Conservation (phyloP, 306 rosid species). For the Myrica gale region DNA sequence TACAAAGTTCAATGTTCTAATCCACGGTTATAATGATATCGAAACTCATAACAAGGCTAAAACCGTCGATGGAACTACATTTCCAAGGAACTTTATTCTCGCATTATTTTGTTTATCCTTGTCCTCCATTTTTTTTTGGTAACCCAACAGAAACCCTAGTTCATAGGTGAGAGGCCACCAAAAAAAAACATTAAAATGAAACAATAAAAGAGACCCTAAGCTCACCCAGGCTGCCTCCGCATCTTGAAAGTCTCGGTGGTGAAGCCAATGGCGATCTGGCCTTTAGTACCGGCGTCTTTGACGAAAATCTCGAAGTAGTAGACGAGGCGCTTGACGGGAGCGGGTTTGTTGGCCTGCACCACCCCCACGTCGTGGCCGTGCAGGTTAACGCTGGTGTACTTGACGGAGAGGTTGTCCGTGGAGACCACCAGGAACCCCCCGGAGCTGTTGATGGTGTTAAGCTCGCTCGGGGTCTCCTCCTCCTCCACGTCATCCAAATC, state of each 20-base stretch:
- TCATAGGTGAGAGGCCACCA: neutral
- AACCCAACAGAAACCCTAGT: constrained; percentile 9
- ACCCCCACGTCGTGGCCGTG: constrained; percentile 98
- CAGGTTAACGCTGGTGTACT: constrained; percentile 65
- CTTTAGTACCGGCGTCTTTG: constrained; percentile 86
- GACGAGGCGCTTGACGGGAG: constrained; percentile 52
- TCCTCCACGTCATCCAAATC: constrained; percentile 20
- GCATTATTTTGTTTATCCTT: neutral
- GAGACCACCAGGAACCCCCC: constrained; percentile 83
- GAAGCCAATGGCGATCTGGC: constrained; percentile 87
- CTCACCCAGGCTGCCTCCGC: constrained; percentile 96
- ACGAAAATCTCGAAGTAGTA: constrained; percentile 30
- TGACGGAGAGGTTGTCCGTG: constrained; percentile 80
- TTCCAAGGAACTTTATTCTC: neutral
- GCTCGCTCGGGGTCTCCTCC: constrained; percentile 70
- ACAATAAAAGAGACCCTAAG: constrained; percentile 58
- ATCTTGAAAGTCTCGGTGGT: constrained; percentile 82
- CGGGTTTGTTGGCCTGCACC: constrained; percentile 75
- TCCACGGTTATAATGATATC: neutral
- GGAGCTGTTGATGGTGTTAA: constrained; percentile 86
- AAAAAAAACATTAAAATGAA: constrained; percentile 52
- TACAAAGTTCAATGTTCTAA: neutral
- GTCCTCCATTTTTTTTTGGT: constrained; percentile 2
- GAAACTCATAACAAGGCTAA: neutral
- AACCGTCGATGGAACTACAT: neutral